Conservation (phyloP, 2,329 filamentous ascomycete genomes). For the Fusarium beomiforme region DNA sequence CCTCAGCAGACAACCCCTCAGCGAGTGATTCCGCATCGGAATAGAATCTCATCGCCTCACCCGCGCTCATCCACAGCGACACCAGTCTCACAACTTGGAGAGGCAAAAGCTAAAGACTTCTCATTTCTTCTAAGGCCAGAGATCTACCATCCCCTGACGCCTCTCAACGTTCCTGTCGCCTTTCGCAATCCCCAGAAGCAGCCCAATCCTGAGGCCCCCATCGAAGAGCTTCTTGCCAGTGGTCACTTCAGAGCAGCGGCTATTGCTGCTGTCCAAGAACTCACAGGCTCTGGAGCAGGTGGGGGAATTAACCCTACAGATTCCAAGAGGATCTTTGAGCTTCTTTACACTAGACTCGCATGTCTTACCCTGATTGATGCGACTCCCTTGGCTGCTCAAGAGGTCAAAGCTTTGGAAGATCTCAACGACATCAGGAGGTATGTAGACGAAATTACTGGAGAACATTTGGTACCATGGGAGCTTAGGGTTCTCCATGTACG, state of each 20-base stretch:
- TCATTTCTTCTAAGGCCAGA: conserved; percentile 81
- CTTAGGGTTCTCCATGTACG: conserved; percentile 85
- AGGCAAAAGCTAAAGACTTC: conserved; percentile 70
- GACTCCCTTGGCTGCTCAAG: conserved; percentile 73
- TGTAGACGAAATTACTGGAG: conserved; percentile 61
- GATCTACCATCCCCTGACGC: conserved; percentile 83
- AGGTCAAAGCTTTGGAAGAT: conserved; percentile 72
- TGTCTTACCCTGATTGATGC: conserved; percentile 84
- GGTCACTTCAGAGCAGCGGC: conserved; percentile 87
- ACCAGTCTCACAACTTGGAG: conserved; percentile 45
- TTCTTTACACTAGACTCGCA: conserved; percentile 83
- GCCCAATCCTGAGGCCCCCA: conserved; percentile 69
- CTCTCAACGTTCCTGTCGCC: conserved; percentile 66
- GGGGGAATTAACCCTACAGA: conserved; percentile 63
- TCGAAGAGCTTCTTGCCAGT: conserved; percentile 72
- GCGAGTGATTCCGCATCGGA: conserved; percentile 27
- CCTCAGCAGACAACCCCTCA: conserved; percentile 44
- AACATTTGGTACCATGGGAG: conserved; percentile 85
- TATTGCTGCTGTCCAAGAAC: conserved; percentile 69
- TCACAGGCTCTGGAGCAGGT: conserved; percentile 61
- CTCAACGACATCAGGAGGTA: conserved; percentile 66
- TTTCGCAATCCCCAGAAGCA: conserved; percentile 76
- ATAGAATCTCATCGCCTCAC: conserved; percentile 41
- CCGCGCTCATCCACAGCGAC: conserved; percentile 41
- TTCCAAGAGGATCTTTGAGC: conserved; percentile 73